Conservation (phyloP, 2,329 filamentous ascomycete species). For the Pseudogymnoascus pannorum region DNA sequence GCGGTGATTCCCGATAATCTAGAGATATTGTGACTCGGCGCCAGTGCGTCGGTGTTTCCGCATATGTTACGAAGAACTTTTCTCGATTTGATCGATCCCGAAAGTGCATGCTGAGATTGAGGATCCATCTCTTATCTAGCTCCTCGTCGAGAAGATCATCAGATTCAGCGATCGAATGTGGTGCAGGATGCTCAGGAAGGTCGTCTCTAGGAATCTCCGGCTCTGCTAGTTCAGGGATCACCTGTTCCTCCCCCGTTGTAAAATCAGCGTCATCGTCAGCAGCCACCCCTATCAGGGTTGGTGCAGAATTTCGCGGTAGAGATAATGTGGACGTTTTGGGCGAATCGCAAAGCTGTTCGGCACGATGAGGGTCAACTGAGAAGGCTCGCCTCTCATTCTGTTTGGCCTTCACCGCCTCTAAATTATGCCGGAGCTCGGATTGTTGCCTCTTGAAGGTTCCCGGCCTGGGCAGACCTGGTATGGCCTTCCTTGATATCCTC, state of each 20-base stretch:
- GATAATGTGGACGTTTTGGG: constrained; percentile 17
- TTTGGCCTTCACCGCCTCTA: constrained; percentile 58
- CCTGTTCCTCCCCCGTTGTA: constrained; percentile 13
- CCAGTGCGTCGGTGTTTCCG: constrained; percentile 72
- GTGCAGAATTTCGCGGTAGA: constrained; percentile 24
- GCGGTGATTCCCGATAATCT: constrained; percentile 77
- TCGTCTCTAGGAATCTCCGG: background rate
- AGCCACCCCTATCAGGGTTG: constrained; percentile 24
- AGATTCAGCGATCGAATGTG: constrained; percentile 10
- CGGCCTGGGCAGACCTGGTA: constrained; percentile 68
- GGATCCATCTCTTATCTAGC: constrained; percentile 82
- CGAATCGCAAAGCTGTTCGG: constrained; percentile 19
- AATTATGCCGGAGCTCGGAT: constrained; percentile 68
- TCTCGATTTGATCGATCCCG: constrained; percentile 86
- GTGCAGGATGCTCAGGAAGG: background rate
- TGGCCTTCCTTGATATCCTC: constrained; percentile 47
- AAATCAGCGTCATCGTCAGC: constrained; percentile 19
- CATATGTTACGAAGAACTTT: constrained; percentile 97
- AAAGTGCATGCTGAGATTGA: constrained; percentile 98
- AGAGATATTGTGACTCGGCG: constrained; percentile 85
- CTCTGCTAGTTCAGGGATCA: constrained; percentile 12
- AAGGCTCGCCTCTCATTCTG: constrained; percentile 62
- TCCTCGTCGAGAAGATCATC: constrained; percentile 55
- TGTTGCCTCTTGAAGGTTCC: constrained; percentile 77
- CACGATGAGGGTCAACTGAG: constrained; percentile 50